Conservation (phyloP, 2,329 filamentous ascomycete genomes). For the Massarina eburnea region DNA sequence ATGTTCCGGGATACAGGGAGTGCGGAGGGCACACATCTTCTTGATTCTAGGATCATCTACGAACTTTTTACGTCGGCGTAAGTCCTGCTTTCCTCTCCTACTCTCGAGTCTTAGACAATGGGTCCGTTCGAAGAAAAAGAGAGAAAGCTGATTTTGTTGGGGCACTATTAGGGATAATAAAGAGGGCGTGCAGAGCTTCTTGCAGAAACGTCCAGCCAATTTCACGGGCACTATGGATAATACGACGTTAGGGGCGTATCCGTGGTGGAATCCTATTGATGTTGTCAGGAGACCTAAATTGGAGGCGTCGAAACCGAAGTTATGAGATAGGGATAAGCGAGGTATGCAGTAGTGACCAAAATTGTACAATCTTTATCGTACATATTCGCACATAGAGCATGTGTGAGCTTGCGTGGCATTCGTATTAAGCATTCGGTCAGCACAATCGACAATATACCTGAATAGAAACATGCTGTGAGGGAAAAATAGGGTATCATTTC, state of each 20-base stretch:
- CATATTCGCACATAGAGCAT: no score
- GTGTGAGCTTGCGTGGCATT: no score
- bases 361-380: not conserved
- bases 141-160: conserved; percentile 8
- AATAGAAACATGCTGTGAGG: not conserved
- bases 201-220: conserved; percentile 66
- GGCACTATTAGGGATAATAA: conserved; percentile 57
- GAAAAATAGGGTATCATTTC: conserved; percentile 7
- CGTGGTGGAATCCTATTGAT: conserved; percentile 67
- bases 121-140: no score
- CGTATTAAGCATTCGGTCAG: no score
- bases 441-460: no score
- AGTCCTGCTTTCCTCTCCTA: conserved; percentile 21
- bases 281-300: conserved; percentile 45
- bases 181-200: conserved; percentile 69
- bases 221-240: conserved; percentile 64
- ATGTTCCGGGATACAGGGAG: conserved; percentile 63
- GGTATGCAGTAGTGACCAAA: not conserved
- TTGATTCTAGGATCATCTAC: conserved; percentile 67
- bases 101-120: no score
- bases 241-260: conserved; percentile 62
- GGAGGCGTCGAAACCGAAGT: conserved; percentile 32
- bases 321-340: conserved; percentile 21
- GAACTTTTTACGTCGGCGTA: conserved; percentile 57
- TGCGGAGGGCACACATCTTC: conserved; percentile 69